phyloP scores from a whole-genome alignment of 805 yeast species.

The Pichia phayaonensis region DNA sequence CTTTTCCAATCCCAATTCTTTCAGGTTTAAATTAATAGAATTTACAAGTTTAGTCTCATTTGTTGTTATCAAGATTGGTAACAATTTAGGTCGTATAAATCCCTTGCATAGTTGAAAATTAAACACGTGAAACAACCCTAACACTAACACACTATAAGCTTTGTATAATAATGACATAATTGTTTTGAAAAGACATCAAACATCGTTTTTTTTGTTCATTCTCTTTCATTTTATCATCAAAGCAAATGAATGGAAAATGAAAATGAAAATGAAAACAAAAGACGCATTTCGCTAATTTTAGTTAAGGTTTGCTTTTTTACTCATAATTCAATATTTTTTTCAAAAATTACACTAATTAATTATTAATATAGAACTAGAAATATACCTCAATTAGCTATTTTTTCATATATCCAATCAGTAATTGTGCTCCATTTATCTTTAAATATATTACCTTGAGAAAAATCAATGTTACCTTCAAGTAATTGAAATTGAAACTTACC shows the following conservation, averaged over 20 bases:
- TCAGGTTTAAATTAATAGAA: slow-evolving; percentile 2
- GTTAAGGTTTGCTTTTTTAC: too few species aligned
- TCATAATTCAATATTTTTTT: too few species aligned
- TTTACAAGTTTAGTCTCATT: neutral
- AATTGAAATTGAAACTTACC: slow-evolving; percentile 54
- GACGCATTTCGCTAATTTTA: too few species aligned
- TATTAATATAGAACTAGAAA: too few species aligned
- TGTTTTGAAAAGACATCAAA: too few species aligned
- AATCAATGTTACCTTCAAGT: slow-evolving; percentile 66
- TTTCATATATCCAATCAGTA: slow-evolving; percentile 75
- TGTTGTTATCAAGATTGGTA: slow-evolving; percentile 7
- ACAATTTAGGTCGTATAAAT: slow-evolving; percentile 5
- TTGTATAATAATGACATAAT: neutral
- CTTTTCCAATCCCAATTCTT: neutral
- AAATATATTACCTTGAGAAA: slow-evolving; percentile 65
- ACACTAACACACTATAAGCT: neutral
- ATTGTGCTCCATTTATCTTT: slow-evolving; percentile 47
- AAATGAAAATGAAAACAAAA: too few species aligned
- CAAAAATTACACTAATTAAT: too few species aligned
- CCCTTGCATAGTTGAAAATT: slow-evolving; percentile 3
- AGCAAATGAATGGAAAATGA: too few species aligned
- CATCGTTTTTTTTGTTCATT: too few species aligned
- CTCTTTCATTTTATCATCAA: too few species aligned
- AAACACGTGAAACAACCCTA: neutral
- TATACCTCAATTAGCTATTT: slow-evolving; percentile 55